Base-by-base conservation (phyloP, 2,329 filamentous ascomycete species). In the Claviceps sp. region DNA sequence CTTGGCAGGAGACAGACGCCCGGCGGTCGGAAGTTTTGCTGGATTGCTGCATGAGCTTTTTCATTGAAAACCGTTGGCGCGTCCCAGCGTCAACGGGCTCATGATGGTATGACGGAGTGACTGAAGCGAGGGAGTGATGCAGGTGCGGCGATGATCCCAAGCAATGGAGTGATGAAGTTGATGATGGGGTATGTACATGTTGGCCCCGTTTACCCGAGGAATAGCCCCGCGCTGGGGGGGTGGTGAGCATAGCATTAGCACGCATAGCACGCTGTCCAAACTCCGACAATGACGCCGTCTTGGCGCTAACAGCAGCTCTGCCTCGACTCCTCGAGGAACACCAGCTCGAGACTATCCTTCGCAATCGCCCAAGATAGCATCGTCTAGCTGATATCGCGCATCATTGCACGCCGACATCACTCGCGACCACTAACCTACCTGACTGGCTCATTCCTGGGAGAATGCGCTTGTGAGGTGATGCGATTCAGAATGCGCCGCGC, bases 201-300 rank as follows among this genome's bases (percentile, higher is more conserved):
- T 20, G 4, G n/a, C 1, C 18, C 40, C 18, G 9, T 61, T 60
- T 59, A 63, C 50, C 64, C 64, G 64, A 63, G 54, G 62, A 64
- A 62, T 64, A 65, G 55, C 64, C 61, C 50, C 54, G 49, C 53
- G 49, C 50, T 54, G 26, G 5, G n/a, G 18, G 20, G 26, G 18
- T 18, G 18, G 18, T 18, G 18, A 18, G 1, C 1, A n/a, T n/a
- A n/a, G n/a, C n/a, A n/a, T n/a, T n/a, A n/a, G 18, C 18, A 18
- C 18, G 22, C 51, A 18, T 43, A 41, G 40, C 34, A 18, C 30
- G 30, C 30, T 34, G 4, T 34, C 30, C n/a, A 26, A 30, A 14
- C 37, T 48, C 47, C 20, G 13, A 4, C 36, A 43, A n/a, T 47
- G 43, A 50, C 47, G 34, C 36, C 26, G 40, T 34, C 41, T 44